Conservation (phyloP, 2,329 filamentous ascomycete genomes). For the Fusarium avenaceum region DNA sequence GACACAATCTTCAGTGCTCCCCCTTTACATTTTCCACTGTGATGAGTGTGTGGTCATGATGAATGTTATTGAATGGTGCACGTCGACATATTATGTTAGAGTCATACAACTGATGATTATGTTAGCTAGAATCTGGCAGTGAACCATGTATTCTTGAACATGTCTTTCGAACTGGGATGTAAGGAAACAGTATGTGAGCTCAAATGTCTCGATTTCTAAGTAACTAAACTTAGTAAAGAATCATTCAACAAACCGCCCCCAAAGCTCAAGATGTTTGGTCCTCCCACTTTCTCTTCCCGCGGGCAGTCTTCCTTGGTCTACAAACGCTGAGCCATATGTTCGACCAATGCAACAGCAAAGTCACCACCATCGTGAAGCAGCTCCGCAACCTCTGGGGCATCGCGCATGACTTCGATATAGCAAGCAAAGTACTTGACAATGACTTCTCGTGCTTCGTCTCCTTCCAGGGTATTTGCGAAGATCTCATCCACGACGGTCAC, state of each 20-base stretch:
- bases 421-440: slow-evolving; percentile 41
- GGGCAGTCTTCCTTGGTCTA: neutral
- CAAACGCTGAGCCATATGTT: slow-evolving; percentile 30
- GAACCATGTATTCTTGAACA: too few relatives aligned
- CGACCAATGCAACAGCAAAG: slow-evolving; percentile 38
- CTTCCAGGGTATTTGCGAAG: slow-evolving; percentile 42
- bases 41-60: neutral
- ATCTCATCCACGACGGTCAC: slow-evolving; percentile 36
- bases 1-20: slow-evolving; percentile 9
- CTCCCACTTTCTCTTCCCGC: too few relatives aligned
- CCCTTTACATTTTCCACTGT: neutral
- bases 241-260: too few relatives aligned
- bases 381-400: slow-evolving; percentile 26
- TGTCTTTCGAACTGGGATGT: too few relatives aligned
- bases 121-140: too few relatives aligned
- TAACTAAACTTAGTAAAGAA: too few relatives aligned
- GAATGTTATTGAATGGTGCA: neutral
- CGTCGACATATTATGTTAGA: neutral
- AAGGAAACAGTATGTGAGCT: too few relatives aligned
- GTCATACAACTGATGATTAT: too few relatives aligned
- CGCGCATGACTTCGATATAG: slow-evolving; percentile 38
- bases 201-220: too few relatives aligned
- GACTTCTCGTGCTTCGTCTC: slow-evolving; percentile 39
- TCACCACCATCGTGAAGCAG: slow-evolving; percentile 36
- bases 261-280: too few relatives aligned